phyloP scores from a whole-genome alignment of 2,329 filamentous ascomycete species.

The Dendryphion nanum region DNA sequence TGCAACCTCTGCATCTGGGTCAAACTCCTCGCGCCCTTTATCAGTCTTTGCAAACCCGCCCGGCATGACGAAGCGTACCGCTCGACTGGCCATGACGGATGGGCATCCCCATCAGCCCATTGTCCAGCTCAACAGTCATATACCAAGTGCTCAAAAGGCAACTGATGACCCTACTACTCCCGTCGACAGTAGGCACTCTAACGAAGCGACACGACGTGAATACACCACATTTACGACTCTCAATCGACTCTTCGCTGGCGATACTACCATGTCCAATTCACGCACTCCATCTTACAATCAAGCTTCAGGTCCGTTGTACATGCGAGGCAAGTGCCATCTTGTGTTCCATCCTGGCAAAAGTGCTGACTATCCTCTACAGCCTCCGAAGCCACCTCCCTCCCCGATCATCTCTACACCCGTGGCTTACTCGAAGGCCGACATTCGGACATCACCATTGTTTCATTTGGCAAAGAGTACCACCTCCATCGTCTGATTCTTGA shows the following conservation, averaged over 20 bases:
- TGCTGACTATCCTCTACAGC: conserved; percentile 25
- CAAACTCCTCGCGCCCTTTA: conserved; percentile 29
- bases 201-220: conserved; percentile 31
- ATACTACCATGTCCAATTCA: conserved; percentile 36
- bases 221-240: conserved; percentile 45
- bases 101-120: conserved; percentile 23
- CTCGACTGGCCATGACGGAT: conserved; percentile 27
- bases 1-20: conserved; percentile 11
- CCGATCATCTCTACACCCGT: conserved; percentile 53
- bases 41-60: conserved; percentile 21
- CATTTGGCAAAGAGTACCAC: conserved; percentile 52
- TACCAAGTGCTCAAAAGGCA: conserved; percentile 49
- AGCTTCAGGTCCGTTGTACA: conserved; percentile 32
- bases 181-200: conserved; percentile 26
- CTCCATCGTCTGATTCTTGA: conserved; percentile 57
- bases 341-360: neutral
- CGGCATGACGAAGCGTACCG: conserved; percentile 26
- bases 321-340: conserved; percentile 22
- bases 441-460: conserved; percentile 54
- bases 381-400: conserved; percentile 43
- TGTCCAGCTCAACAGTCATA: conserved; percentile 30
- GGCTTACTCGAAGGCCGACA: conserved; percentile 53
- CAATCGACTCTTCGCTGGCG: conserved; percentile 45
- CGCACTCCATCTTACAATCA: conserved; percentile 44
- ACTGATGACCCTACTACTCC: conserved; percentile 48